Evolutionary conservation across 2,329 filamentous ascomycete species (phyloP), one percentile per base, ranked within the genome.

Genomic region (Fusarium kyushuense): DNA sequence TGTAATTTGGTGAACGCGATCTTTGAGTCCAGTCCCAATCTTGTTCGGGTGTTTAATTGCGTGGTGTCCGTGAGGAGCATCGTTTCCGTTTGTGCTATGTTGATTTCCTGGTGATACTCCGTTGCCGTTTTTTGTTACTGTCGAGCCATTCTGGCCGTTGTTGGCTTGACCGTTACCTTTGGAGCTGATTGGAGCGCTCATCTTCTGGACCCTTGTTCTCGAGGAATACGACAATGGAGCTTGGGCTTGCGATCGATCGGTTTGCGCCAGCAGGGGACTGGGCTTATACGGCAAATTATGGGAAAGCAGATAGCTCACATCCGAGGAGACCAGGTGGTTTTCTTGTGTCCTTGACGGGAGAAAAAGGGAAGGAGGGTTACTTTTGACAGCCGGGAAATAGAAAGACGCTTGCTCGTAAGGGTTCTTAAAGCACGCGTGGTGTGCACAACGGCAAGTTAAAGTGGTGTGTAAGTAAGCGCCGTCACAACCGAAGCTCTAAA

Each of bases 1-100:
- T 42, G 74, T 76, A 16, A 69, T 55, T 17, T 71, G 54, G 46
- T 73, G 72, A 45, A 75, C 63, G 29, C 70, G 63, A 8, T 73
- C 66, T 47, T 75, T 77, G 21, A 76, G 46, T 4, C 67, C 67
- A 14, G 64, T 63, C 32, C 65, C 67, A 14, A 60, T 46, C 30
- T 54, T 70, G 27, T 29, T 41, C 7, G 61, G 54, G 9, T 53
- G 25, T 14, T 65, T 65, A 13, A 63, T n/a, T 16, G 38, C 21
- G 21, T 70, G 67, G 32, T 63, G 58, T n/a, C 53, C 65, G 30
- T 68, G 46, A 13, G 46, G 42, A 21, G 59, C 33, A 13, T 66
- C 45, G 9, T 66, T 27, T 51, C 29, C 40, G 21, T 67, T 46
- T 48, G 35, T 41, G 29, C 38, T 40, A 32, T 62, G 58, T 29